Percentiles rank a stretch among this genome's conserved stretches.
Conservation (phyloP, 129 eudicot genomes). For the Artemisia tridentata region DNA sequence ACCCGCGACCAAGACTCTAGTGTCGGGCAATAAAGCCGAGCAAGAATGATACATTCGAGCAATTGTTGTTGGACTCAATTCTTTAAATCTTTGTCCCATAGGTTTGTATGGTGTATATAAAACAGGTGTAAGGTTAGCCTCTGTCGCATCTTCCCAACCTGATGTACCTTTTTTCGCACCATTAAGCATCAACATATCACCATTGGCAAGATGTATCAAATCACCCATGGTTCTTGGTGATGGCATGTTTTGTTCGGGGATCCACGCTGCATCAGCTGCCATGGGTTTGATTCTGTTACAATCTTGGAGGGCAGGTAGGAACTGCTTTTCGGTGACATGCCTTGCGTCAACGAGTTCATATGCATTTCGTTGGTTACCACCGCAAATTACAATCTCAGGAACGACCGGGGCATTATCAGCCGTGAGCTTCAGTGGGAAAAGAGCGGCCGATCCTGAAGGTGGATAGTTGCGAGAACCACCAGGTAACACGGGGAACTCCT, state of each 20-base stretch:
- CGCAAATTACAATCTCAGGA: constrained; percentile 61
- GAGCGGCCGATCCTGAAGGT: constrained; percentile 57
- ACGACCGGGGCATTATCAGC: neutral
- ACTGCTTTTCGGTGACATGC: constrained; percentile 35
- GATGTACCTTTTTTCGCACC: constrained; percentile 72
- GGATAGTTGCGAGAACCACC: constrained; percentile 43
- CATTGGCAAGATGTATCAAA: constrained; percentile 62
- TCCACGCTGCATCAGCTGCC: constrained; percentile 40
- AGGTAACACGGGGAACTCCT: constrained; percentile 15
- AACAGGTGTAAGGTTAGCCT: constrained; percentile 53
- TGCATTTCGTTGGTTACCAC: constrained; percentile 58
- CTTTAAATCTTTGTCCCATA: constrained; percentile 43
- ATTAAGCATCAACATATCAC: constrained; percentile 56
- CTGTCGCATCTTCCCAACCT: constrained; percentile 63
- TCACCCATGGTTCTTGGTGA: constrained; percentile 73
- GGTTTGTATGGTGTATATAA: constrained; percentile 48
- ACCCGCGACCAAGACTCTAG: constrained; percentile 62
- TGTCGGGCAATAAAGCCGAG: constrained; percentile 58
- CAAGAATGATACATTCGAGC: constrained; percentile 83
- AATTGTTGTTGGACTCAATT: constrained; percentile 35
- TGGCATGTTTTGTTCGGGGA: constrained; percentile 62
- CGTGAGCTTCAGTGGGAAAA: constrained; percentile 24
- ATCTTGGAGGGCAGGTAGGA: constrained; percentile 50
- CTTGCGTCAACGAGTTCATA: constrained; percentile 41
- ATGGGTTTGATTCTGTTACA: constrained; percentile 52